Base-by-base conservation (phyloP, 2,329 filamentous ascomycete species). In the Dactylella cylindrospora region DNA sequence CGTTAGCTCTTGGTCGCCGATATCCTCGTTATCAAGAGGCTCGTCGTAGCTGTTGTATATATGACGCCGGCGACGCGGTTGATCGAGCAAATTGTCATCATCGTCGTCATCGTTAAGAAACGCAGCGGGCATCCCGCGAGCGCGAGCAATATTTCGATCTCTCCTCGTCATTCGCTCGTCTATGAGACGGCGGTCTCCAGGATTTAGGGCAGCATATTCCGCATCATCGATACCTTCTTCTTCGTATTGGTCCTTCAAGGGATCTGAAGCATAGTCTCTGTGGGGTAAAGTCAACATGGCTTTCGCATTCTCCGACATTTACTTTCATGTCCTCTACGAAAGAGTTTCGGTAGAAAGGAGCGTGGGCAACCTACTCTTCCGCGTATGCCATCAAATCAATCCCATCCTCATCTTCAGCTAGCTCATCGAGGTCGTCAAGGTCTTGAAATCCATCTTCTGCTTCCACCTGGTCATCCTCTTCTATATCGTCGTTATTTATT, bases 1-100 rank as follows among this genome's bases (percentile, higher is more conserved):
- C 1, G 90, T 90, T 15, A 98, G 80, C 73, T 97, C 90, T 72
- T 95, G 91, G 40, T 86, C 88, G 57, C 85, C 88, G 83, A 95
- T 90, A 64, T 90, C 86, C 69, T 84, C 79, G 67, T 95, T 90
- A 67, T 96, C 90, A 9, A 85, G 84, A 32, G 95, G 90, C 74
- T 98, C 94, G 66, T 98, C 93, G 13, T 62, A 62, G 17, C 45
- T 62, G 12, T 49, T 49, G 70, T 97, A 98, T 68, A 86, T 83
- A 73, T 93, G 88, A 67, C 93, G 84, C 46, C 88, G 84, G 67
- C 91, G 84, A 50, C 90, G 84, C 17, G 88, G 89, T 72, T 95
- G 90, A 20, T 85, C 83, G 17, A 89, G 89, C 17, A 97, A 78
- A 71, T 97, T 90, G 53, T 93, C 82, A 66, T 93, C 90, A 2